Evolutionary conservation across 2,329 filamentous ascomycete genomes (phyloP).

Genomic region (Claviceps spartinae): DNA sequence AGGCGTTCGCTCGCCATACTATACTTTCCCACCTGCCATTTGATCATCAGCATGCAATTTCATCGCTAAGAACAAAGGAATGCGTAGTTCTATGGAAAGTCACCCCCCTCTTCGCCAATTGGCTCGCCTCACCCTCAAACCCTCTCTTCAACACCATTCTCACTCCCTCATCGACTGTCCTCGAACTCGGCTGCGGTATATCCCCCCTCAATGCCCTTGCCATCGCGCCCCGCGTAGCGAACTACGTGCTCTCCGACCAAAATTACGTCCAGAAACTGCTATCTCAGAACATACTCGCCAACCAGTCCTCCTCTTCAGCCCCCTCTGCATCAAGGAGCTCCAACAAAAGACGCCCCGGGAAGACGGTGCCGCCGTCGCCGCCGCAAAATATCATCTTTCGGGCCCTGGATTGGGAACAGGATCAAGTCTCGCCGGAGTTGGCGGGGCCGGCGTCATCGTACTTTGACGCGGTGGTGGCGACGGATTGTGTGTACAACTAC

Average conservation of each 20-base stretch:
- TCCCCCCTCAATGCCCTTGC: slow-evolving; percentile 65
- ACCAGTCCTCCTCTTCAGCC: slow-evolving; percentile 20
- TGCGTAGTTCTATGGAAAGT: slow-evolving; percentile 74
- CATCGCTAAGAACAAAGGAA: too few species aligned
- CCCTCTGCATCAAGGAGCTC: slow-evolving; percentile 14
- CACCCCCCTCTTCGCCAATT: slow-evolving; percentile 68
- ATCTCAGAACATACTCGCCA: slow-evolving; percentile 61
- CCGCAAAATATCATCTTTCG: slow-evolving; percentile 33
- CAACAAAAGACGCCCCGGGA: too few species aligned
- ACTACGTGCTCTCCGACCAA: slow-evolving; percentile 78
- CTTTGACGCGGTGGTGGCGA: slow-evolving; percentile 67
- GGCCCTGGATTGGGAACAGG: slow-evolving; percentile 72
- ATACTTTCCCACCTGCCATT: too few species aligned
- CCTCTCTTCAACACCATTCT: slow-evolving; percentile 45
- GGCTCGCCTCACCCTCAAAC: slow-evolving; percentile 54
- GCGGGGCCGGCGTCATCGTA: slow-evolving; percentile 22
- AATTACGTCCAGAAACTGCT: slow-evolving; percentile 67
- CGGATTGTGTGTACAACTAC: slow-evolving; percentile 94
- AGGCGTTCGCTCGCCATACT: neutral
- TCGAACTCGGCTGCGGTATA: slow-evolving; percentile 84
- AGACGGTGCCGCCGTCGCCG: neutral
- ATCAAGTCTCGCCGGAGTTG: slow-evolving; percentile 33
- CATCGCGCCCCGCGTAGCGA: slow-evolving; percentile 44
- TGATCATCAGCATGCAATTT: too few species aligned
- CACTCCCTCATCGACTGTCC: slow-evolving; percentile 38